phyloP scores from a whole-genome alignment of 78 protist species.

The Dictyostelium intermedium region DNA sequence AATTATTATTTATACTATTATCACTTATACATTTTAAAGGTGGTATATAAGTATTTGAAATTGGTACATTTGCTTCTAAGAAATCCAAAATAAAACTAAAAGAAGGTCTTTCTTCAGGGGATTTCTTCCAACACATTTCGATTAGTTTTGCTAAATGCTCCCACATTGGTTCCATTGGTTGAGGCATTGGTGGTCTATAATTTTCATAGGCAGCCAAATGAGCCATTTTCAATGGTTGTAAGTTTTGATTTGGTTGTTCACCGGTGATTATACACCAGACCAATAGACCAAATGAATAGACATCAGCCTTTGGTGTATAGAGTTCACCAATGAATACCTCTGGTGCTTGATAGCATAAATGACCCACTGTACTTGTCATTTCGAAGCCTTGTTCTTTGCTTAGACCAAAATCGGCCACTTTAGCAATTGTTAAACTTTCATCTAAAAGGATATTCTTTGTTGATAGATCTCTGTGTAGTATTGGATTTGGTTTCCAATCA shows the following conservation, averaged over 20 bases:
- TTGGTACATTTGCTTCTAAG: constrained; percentile 45
- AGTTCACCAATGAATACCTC: constrained; percentile 79
- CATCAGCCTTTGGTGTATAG: constrained; percentile 78
- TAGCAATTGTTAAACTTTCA: constrained; percentile 51
- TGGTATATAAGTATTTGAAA: not conserved
- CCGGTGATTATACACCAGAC: constrained; percentile 66
- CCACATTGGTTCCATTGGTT: constrained; percentile 18
- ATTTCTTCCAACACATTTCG: constrained; percentile 66
- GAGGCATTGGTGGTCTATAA: constrained; percentile 63
- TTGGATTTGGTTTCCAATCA: constrained; percentile 82
- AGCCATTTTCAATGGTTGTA: constrained; percentile 73
- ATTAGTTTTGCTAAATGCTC: not conserved
- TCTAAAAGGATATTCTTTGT: constrained; percentile 82
- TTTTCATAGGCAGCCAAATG: constrained; percentile 68
- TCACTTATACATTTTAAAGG: not conserved
- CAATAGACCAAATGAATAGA: constrained; percentile 60
- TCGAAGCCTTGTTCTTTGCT: constrained; percentile 72
- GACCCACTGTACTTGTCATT: constrained; percentile 76
- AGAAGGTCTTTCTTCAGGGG: constrained; percentile 63
- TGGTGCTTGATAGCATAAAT: constrained; percentile 80
- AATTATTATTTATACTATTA: not conserved
- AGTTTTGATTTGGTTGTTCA: constrained; percentile 49
- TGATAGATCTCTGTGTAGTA: constrained; percentile 82
- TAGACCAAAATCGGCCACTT: constrained; percentile 84
- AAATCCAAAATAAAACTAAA: constrained; percentile 59